Conservation (phyloP, 164 flowering plant genomes). For the Liquidambar formosana region DNA sequence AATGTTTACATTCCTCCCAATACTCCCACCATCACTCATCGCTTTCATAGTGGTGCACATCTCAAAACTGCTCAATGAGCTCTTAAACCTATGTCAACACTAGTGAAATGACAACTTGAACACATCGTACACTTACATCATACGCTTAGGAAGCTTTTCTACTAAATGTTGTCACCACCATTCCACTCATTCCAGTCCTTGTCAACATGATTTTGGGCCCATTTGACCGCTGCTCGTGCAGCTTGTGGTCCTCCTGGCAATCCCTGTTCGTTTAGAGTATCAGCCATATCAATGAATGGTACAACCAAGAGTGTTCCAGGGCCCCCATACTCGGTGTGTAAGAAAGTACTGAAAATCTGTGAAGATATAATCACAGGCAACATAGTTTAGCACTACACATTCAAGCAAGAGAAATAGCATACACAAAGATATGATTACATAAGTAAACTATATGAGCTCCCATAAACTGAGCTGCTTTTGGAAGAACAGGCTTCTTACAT, state of each 20-base stretch:
- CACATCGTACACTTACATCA: too few species aligned
- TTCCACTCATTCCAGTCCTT: constrained; percentile 96
- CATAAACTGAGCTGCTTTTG: background rate
- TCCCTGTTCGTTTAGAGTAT: constrained; percentile 67
- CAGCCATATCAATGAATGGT: constrained; percentile 95
- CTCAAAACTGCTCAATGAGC: background rate
- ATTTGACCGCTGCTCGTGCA: constrained; percentile 78
- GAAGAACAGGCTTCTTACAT: too few species aligned
- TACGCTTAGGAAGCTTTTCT: background rate
- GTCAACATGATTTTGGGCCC: constrained; percentile 90
- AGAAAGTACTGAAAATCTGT: constrained; percentile 74
- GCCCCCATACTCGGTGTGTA: constrained; percentile 89
- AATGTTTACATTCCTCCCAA: background rate
- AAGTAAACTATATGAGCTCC: background rate
- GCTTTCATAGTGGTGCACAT: background rate
- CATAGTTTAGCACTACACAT: background rate
- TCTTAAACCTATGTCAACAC: background rate
- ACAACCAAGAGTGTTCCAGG: constrained; percentile 85
- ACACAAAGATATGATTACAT: background rate
- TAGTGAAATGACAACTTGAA: too few species aligned
- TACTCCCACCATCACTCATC: background rate
- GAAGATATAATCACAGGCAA: background rate
- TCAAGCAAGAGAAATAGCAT: background rate
- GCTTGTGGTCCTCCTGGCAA: constrained; percentile 93
- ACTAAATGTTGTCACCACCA: constrained; percentile 25